Evolutionary conservation across 345 rosid genomes (phyloP).

Genomic region (Firmiana major): DNA sequence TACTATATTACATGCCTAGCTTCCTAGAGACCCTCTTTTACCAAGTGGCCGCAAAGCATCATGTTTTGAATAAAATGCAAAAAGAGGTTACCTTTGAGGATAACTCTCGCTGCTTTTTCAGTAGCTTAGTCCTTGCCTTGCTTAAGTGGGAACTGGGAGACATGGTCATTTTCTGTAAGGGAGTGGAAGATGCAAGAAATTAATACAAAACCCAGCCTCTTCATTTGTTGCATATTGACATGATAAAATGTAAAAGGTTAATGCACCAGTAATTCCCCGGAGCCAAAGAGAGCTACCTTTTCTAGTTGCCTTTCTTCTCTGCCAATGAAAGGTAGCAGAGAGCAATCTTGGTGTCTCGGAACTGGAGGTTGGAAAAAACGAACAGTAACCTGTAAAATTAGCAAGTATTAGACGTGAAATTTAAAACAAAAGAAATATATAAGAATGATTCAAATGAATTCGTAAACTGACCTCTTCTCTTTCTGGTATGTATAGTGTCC

Average conservation of each 20-base stretch:
- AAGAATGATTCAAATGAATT: neutral
- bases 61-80: neutral
- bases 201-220: neutral
- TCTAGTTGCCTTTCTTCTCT: neutral
- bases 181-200: neutral
- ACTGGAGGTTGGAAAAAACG: neutral
- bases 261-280: neutral
- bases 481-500: neutral
- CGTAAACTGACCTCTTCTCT: neutral
- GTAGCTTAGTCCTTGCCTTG: conserved; percentile 17
- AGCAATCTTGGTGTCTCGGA: neutral
- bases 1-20: neutral
- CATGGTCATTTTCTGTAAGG: neutral
- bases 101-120: conserved; percentile 1
- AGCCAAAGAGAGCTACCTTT: neutral
- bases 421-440: neutral
- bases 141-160: conserved; percentile 16
- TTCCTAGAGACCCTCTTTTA: neutral
- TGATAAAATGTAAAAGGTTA: neutral
- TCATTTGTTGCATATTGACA: neutral
- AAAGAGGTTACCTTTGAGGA: neutral
- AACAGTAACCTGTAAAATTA: neutral
- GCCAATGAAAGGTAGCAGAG: neutral
- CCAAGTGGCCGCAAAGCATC: neutral
- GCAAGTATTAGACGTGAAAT: neutral